Percentiles rank a stretch among this genome's conserved stretches.
These are phyloP conservation scores for Ceratocystis destructans DNA, from an alignment of 2,329 filamentous ascomycete genomes.

Conservation along the genomic window DNA sequence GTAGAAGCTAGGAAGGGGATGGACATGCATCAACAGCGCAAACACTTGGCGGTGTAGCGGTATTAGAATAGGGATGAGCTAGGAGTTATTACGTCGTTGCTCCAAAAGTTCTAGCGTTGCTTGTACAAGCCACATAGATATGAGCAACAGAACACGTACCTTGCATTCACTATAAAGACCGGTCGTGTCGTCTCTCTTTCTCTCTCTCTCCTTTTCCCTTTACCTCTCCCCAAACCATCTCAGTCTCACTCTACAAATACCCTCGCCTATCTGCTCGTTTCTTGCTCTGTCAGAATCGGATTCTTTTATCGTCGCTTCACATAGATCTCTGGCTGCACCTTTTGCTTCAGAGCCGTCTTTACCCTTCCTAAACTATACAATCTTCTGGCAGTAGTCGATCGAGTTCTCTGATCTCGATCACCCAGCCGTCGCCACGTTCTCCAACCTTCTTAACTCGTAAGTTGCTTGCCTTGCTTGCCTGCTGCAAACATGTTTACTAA, in stretches of 20 bases:
- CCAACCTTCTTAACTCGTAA: conserved; percentile 94
- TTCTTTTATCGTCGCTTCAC: background rate
- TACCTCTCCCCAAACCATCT: background rate
- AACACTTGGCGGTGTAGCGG: too few species aligned
- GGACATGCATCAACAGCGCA: too few species aligned
- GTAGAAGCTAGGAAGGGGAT: too few species aligned
- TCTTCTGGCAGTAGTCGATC: conserved; percentile 12
- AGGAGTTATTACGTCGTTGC: too few species aligned
- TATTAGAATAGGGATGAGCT: too few species aligned
- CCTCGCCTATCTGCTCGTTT: background rate
- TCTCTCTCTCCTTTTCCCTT: background rate
- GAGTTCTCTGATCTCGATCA: conserved; percentile 18
- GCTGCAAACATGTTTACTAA: background rate
- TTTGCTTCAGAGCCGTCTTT: conserved; percentile 12
- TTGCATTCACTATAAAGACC: too few species aligned
- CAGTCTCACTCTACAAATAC: background rate
- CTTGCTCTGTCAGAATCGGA: background rate
- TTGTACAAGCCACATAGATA: too few species aligned
- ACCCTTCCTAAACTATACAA: background rate
- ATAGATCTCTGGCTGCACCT: conserved; percentile 7
- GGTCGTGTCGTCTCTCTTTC: too few species aligned
- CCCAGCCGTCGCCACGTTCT: conserved; percentile 57
- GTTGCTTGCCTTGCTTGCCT: conserved; percentile 27
- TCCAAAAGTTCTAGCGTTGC: too few species aligned
- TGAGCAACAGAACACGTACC: too few species aligned